phyloP scores from a whole-genome alignment of 2,329 filamentous ascomycete genomes.

The Exophiala sp. region DNA sequence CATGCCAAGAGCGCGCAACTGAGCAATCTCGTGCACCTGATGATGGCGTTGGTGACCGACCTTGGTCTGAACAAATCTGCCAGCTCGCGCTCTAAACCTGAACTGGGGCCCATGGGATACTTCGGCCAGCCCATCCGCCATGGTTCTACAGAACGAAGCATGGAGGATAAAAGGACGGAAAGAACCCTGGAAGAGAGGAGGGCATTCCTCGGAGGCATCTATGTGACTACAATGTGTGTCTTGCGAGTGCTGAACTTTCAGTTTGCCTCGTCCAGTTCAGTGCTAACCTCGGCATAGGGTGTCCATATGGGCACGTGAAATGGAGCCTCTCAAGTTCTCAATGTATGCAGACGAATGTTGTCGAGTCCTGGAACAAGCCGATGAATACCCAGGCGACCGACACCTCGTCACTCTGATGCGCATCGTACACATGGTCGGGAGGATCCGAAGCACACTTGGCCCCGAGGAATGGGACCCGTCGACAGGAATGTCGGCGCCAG shows the following conservation, averaged over 20 bases:
- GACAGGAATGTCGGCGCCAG: slow-evolving; percentile 18
- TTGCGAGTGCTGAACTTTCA: neutral
- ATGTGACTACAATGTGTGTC: slow-evolving; percentile 39
- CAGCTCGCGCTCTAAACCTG: slow-evolving; percentile 9
- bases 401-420: slow-evolving; percentile 34
- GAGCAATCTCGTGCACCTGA: slow-evolving; percentile 34
- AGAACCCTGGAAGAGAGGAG: slow-evolving; percentile 39
- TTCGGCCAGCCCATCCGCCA: neutral
- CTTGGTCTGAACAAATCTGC: slow-evolving; percentile 30
- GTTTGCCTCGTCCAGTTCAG: neutral
- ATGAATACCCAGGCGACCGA: slow-evolving; percentile 46
- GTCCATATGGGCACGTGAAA: slow-evolving; percentile 36
- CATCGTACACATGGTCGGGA: too few species aligned
- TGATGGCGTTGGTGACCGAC: slow-evolving; percentile 35
- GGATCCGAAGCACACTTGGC: slow-evolving; percentile 37
- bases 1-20: slow-evolving; percentile 25
- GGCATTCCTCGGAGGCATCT: slow-evolving; percentile 42
- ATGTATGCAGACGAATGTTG: slow-evolving; percentile 50
- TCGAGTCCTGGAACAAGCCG: slow-evolving; percentile 39
- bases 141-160: neutral
- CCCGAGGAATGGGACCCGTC: slow-evolving; percentile 22
- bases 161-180: neutral
- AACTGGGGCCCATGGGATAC: neutral
- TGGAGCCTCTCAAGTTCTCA: slow-evolving; percentile 49
- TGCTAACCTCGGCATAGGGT: slow-evolving; percentile 5